These are phyloP conservation scores for Plenodomus lindquistii DNA, from an alignment of 2,329 filamentous ascomycete species.

Conservation along the genomic window DNA sequence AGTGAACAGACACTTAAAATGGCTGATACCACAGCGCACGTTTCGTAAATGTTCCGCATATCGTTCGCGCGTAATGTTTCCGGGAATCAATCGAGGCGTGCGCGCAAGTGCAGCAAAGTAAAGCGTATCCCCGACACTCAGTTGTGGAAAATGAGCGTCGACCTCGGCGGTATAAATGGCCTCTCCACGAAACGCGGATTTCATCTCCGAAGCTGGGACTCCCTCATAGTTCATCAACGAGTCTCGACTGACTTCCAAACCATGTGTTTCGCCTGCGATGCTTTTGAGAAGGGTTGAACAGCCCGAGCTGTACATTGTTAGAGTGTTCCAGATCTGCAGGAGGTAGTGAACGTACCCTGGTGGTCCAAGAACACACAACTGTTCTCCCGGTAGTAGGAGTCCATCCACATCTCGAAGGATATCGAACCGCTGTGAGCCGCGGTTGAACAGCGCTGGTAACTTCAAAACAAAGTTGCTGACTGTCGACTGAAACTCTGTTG, in stretches of 20 bases:
- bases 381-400: conserved; percentile 68
- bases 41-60: conserved; percentile 67
- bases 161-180: conserved; percentile 84
- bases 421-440: conserved; percentile 60
- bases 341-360: conserved; percentile 47
- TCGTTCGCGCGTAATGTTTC: conserved; percentile 56
- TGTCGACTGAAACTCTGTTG: conserved; percentile 69
- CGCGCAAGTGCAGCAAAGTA: conserved; percentile 68
- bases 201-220: conserved; percentile 71
- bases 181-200: conserved; percentile 74
- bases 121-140: conserved; percentile 76
- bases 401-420: conserved; percentile 70
- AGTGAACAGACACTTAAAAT: conserved; percentile 1
- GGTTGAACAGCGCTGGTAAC: conserved; percentile 58
- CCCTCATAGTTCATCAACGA: conserved; percentile 82
- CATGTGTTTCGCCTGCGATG: conserved; percentile 78
- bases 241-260: conserved; percentile 69
- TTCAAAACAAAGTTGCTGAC: conserved; percentile 64
- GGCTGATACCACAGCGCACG: conserved; percentile 5
- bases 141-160: conserved; percentile 76
- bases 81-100: conserved; percentile 62
- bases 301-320: conserved; percentile 49
- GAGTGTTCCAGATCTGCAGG: background rate
- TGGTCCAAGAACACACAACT: conserved; percentile 72
- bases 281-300: conserved; percentile 85